Evolutionary conservation across 2,329 filamentous ascomycete genomes (phyloP).

Genomic region (Apiospora aurea): DNA sequence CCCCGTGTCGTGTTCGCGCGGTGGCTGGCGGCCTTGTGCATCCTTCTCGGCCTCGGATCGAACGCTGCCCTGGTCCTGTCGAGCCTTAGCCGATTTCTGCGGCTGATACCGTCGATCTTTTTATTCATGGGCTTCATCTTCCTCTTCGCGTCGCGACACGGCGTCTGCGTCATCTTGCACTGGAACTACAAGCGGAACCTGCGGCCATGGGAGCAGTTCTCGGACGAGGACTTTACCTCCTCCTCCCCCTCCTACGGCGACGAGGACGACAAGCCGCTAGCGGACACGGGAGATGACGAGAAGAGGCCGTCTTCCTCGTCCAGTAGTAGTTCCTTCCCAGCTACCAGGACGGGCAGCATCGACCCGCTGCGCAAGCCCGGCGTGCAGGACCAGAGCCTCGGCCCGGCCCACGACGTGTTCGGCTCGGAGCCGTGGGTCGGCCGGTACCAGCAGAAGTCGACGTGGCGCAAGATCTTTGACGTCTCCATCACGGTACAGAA

Average conservation of each 20-base stretch:
- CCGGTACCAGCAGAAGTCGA: constrained; percentile 37
- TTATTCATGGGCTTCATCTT: constrained; percentile 46
- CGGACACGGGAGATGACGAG: background rate
- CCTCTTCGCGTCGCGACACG: constrained; percentile 44
- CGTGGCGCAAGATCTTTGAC: constrained; percentile 40
- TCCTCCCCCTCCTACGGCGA: background rate
- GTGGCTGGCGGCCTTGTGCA: constrained; percentile 33
- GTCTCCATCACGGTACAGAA: constrained; percentile 42
- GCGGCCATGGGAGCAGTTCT: constrained; percentile 48
- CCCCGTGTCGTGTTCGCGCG: constrained; percentile 42
- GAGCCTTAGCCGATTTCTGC: constrained; percentile 35
- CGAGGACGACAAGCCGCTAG: constrained; percentile 23
- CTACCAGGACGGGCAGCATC: constrained; percentile 28
- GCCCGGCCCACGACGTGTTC: constrained; percentile 42
- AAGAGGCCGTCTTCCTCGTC: constrained; percentile 17
- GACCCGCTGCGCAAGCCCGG: constrained; percentile 39
- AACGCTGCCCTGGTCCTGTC: constrained; percentile 45
- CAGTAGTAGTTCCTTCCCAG: constrained; percentile 17
- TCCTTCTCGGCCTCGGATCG: constrained; percentile 39
- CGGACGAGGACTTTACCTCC: constrained; percentile 28
- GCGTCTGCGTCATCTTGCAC: constrained; percentile 47
- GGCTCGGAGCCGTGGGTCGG: constrained; percentile 42
- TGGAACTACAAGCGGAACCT: constrained; percentile 42
- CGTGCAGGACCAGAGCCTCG: constrained; percentile 41
- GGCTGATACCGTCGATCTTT: constrained; percentile 41